phyloP scores from a whole-genome alignment of 163 green algal species.

The Chlamydomonas reinhardtii region DNA sequence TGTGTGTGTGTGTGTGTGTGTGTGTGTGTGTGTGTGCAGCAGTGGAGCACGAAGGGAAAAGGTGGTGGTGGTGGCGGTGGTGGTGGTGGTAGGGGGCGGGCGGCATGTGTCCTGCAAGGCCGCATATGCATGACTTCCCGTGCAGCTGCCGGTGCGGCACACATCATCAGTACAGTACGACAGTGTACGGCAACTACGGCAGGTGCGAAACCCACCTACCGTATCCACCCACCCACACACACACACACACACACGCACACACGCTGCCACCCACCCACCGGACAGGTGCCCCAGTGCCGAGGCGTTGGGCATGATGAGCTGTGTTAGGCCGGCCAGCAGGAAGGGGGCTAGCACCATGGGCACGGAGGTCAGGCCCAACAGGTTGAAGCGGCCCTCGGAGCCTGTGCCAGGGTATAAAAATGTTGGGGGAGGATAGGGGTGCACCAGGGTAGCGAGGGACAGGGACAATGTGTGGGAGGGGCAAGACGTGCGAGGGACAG shows the following conservation, averaged over 20 bases:
- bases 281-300: conserved; percentile 76
- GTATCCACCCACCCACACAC: not conserved
- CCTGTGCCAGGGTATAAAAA: not conserved
- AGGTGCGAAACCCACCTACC: too few relatives aligned
- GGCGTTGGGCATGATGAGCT: conserved; percentile 73
- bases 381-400: conserved; percentile 46
- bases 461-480: too few relatives aligned
- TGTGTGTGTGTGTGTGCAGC: not conserved
- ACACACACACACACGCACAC: not conserved
- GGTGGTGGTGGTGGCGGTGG: not conserved
- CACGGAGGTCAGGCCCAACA: conserved; percentile 63
- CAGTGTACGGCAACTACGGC: too few relatives aligned
- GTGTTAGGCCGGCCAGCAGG: conserved; percentile 74
- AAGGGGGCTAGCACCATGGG: conserved; percentile 73
- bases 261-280: not conserved
- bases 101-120: too few relatives aligned
- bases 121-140: too few relatives aligned
- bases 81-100: too few relatives aligned
- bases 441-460: too few relatives aligned
- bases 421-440: not conserved
- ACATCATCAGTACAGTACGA: too few relatives aligned
- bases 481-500: too few relatives aligned
- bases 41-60: not conserved
- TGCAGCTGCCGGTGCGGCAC: too few relatives aligned
- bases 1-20: not conserved